Conservation (phyloP, 345 rosid species). For the Erucastrum elatum region DNA sequence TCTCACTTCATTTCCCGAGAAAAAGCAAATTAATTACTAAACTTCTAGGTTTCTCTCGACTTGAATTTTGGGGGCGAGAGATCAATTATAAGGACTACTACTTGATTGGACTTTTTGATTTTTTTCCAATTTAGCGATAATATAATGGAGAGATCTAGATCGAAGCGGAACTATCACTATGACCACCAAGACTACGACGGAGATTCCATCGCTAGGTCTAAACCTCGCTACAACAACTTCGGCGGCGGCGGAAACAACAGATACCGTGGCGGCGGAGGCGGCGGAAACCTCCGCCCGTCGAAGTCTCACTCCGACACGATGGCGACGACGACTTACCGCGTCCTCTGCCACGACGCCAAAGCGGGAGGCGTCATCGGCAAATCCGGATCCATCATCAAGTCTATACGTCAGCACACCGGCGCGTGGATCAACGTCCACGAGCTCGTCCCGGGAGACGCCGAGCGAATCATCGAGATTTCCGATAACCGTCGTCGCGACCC, state of each 20-base stretch:
- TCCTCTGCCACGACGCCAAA: slow-evolving; percentile 87
- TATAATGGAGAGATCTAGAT: slow-evolving; percentile 91
- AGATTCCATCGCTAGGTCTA: slow-evolving; percentile 57
- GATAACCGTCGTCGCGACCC: slow-evolving; percentile 94
- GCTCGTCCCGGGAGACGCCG: slow-evolving; percentile 82
- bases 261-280: slow-evolving; percentile 37
- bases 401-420: slow-evolving; percentile 89
- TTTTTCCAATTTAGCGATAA: neutral
- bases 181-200: slow-evolving; percentile 91
- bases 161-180: slow-evolving; percentile 86
- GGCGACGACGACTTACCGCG: slow-evolving; percentile 89
- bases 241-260: slow-evolving; percentile 49
- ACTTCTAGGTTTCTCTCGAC: slow-evolving; percentile 16
- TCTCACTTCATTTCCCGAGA: neutral
- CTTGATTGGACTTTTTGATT: slow-evolving; percentile 23
- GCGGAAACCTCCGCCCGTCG: slow-evolving; percentile 24
- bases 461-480: slow-evolving; percentile 93
- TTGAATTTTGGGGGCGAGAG: neutral
- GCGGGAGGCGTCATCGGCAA: slow-evolving; percentile 99
- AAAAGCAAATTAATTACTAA: neutral
- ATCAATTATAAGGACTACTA: neutral
- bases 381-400: slow-evolving; percentile 89
- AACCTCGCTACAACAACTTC: slow-evolving; percentile 69
- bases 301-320: slow-evolving; percentile 55
- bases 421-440: slow-evolving; percentile 99